A percentile compares a stretch with the other conserved stretches of the same genome.
Evolutionary conservation across 306 rosid genomes (phyloP).

Genomic region (Trifolium dubium): DNA sequence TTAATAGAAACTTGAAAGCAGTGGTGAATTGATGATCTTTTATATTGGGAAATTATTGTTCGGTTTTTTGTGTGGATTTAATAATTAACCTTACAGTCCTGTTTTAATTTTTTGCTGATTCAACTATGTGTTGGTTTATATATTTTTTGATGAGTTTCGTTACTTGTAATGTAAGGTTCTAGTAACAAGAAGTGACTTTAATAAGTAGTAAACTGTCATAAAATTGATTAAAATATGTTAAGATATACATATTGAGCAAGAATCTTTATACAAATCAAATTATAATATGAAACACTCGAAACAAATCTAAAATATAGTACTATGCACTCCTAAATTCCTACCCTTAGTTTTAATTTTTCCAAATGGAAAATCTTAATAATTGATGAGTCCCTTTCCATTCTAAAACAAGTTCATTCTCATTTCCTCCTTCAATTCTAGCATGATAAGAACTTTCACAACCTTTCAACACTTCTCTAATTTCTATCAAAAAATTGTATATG

Average conservation of each 20-base stretch:
- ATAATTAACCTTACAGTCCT: too few relatives aligned
- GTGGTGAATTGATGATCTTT: too few relatives aligned
- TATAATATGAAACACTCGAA: background rate
- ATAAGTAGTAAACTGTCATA: background rate
- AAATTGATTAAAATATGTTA: background rate
- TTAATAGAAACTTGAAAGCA: too few relatives aligned
- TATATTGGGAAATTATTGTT: too few relatives aligned
- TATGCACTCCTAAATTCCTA: background rate
- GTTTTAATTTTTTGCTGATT: too few relatives aligned
- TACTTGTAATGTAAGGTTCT: background rate
- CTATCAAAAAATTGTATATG: too few relatives aligned
- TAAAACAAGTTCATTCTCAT: conserved; percentile 55
- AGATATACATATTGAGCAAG: background rate
- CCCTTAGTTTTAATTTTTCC: conserved; percentile 46
- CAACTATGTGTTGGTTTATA: too few relatives aligned
- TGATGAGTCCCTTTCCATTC: conserved; percentile 59
- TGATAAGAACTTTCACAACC: conserved; percentile 47
- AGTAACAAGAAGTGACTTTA: background rate
- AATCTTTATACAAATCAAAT: conserved; percentile 1
- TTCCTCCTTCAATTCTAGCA: conserved; percentile 50
- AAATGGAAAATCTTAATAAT: conserved; percentile 58
- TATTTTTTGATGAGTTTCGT: too few relatives aligned
- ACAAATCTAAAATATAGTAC: background rate
- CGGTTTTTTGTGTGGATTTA: too few relatives aligned
- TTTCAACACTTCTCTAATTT: conserved; percentile 55